Evolutionary conservation across 768 basidiomycete species (phyloP), one percentile per base, ranked within the genome.

Genomic region (Trametes gibbosa): DNA sequence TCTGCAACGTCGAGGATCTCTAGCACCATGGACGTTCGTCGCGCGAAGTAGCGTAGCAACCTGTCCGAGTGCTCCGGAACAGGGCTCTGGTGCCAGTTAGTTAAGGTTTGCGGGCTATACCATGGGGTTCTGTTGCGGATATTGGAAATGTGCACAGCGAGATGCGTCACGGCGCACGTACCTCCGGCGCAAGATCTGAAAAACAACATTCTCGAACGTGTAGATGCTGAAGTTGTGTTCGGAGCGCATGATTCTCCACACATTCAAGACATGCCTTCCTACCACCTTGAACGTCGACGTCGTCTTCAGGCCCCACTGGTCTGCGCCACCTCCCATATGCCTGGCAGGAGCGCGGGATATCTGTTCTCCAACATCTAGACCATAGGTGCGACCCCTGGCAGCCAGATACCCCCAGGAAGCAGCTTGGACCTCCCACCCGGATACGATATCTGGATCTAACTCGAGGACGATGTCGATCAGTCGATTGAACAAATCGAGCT

Each of bases 381-480:
- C 86, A 61, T 84, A 83, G 4, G 73, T 70, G 52, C 70, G 70
- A 16, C 84, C 89, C 41, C 96, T 81, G n/a, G 82, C 81, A 49
- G 79, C 75, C 1, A 97, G 74, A 71, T 93, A 98, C 0, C 95
- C 95, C 96, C 97, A 99, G 6, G 92, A 94, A 2, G 81, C 78
- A 19, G 77, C 76, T 68, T 97, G 93, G 13, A 96, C 79, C 60
- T 99, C 96, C 92, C 94, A 98, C 16, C 96, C 96, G 0, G 84
- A 80, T 8, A 98, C 67, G 40, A 98, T 87, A 70, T 99, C 97
- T 0, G 97, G 97, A 74, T 98, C 94, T 63, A 92, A 75, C 1
- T 84, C 82, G 23, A 83, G 67, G 0, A 97, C 82, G 27, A 84
- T 73, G 68, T 98, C 94, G 25, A 91, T 76, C 7, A 92, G 65